These are phyloP conservation scores for Phytophthora idaei DNA, from an alignment of 352 stramenopile species.

Conservation along the genomic window DNA sequence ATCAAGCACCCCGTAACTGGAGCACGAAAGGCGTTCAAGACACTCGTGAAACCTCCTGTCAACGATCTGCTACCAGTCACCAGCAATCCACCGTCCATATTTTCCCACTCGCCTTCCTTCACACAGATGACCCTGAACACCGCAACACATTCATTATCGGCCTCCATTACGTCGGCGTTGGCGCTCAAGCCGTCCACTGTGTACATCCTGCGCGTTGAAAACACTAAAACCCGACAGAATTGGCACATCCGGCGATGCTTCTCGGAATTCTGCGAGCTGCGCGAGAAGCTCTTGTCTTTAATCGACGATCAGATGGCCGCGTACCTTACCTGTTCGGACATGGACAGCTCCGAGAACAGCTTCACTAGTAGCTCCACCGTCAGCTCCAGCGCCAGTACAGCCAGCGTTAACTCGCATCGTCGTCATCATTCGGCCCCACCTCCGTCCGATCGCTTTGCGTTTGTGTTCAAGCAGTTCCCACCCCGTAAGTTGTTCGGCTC, in stretches of 20 bases:
- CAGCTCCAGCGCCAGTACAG: slow-evolving; percentile 27
- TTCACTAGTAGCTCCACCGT: slow-evolving; percentile 18
- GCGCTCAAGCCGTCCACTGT: slow-evolving; percentile 77
- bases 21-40: slow-evolving; percentile 20
- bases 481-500: slow-evolving; percentile 67
- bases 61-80: slow-evolving; percentile 1
- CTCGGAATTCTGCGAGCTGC: slow-evolving; percentile 76
- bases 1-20: slow-evolving; percentile 31
- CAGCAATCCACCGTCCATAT: slow-evolving; percentile 11
- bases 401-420: slow-evolving; percentile 30
- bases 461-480: slow-evolving; percentile 72
- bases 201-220: slow-evolving; percentile 72
- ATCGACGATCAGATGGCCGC: slow-evolving; percentile 52
- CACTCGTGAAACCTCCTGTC: slow-evolving; percentile 21
- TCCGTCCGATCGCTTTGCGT: slow-evolving; percentile 52
- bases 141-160: slow-evolving; percentile 54
- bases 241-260: slow-evolving; percentile 80
- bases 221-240: slow-evolving; percentile 41
- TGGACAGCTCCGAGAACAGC: slow-evolving; percentile 27
- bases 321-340: slow-evolving; percentile 31
- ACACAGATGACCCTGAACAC: slow-evolving; percentile 42
- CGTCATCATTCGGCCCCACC: slow-evolving; percentile 17
- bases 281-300: slow-evolving; percentile 65
- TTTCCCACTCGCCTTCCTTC: slow-evolving; percentile 17
- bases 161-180: slow-evolving; percentile 67